Base-by-base conservation (phyloP, 306 rosid genomes). In the Medicago lupulina region DNA sequence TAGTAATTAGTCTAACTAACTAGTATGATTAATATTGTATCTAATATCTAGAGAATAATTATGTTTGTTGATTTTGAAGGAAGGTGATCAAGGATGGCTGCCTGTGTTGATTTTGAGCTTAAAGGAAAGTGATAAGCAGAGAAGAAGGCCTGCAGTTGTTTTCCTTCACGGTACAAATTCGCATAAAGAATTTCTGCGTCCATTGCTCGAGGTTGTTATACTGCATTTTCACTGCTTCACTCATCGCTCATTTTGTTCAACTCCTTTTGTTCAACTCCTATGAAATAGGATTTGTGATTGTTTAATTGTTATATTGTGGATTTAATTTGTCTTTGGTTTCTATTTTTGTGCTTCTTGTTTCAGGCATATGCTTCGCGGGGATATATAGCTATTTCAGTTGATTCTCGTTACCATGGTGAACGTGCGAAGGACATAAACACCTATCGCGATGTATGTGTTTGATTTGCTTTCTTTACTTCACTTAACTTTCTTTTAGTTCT, bases 341-440 rank as follows among this genome's bases (percentile, higher is more conserved):
- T 50, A n/a, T 41, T 62, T 43, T 55, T 47, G 25, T 66, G 58
- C 16, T 76, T 18, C 49, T 46, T 77, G 49, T 78, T 77, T 81
- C 77, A 95, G 99, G 90, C 90, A 13, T 95, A 87, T 80, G 99
- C 99, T 86, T 95, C 97, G 12, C 86, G 97, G 75, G 97, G 97
- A 71, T 95, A 89, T 75, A 62, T 90, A 73, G 86, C 97, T 36
- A 61, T 95, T 67, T 86, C 97, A 5, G 70, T 92, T 70, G 97
- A 95, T 88, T 90, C 99, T 66, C 96, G 97, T 44, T 92, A 90
- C 88, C 99, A 95, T 28, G 99, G 99, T 63, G 96, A 95, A 90
- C 96, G 97, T 77, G 97, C 99, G 79, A 88, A 53, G 58, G 75
- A 62, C 79, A 25, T 70, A 39, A 84, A 86, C 54, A 85, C 93